These are phyloP conservation scores for Phytophthora hybrid DNA, from an alignment of 352 stramenopile species.

Conservation along the genomic window DNA sequence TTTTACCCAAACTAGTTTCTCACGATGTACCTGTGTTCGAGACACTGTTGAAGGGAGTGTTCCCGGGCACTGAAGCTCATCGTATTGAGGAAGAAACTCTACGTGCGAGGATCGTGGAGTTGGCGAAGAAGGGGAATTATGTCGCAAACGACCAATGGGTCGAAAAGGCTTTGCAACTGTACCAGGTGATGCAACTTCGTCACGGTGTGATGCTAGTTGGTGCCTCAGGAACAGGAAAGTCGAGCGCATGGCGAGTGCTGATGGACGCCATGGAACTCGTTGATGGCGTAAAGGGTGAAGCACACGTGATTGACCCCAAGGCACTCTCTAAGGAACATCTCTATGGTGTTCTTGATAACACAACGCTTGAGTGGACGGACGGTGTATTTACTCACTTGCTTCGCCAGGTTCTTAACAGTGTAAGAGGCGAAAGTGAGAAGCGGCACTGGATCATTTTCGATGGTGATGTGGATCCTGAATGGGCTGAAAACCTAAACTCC, in stretches of 20 bases:
- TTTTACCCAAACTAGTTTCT: slow-evolving; percentile 99
- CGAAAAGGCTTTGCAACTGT: slow-evolving; percentile 99
- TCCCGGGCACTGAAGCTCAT: slow-evolving; percentile 92
- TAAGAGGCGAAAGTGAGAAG: slow-evolving; percentile 96
- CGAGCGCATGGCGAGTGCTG: slow-evolving; percentile 94
- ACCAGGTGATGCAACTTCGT: slow-evolving; percentile 97
- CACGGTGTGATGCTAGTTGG: slow-evolving; percentile 99
- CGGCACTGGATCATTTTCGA: slow-evolving; percentile 99
- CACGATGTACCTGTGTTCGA: slow-evolving; percentile 98
- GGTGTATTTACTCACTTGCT: slow-evolving; percentile 99
- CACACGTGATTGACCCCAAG: slow-evolving; percentile 99
- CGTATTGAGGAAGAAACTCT: slow-evolving; percentile 91
- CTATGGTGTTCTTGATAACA: slow-evolving; percentile 99
- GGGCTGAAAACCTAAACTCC: slow-evolving; percentile 99
- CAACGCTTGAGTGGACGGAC: slow-evolving; percentile 99
- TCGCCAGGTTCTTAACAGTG: slow-evolving; percentile 97
- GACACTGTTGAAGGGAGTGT: slow-evolving; percentile 97
- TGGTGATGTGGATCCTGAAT: slow-evolving; percentile 99
- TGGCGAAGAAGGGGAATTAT: slow-evolving; percentile 92
- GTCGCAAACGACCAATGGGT: slow-evolving; percentile 94
- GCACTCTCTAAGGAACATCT: slow-evolving; percentile 98
- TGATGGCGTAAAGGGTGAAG: slow-evolving; percentile 97
- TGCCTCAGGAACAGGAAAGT: slow-evolving; percentile 97
- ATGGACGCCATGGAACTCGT: slow-evolving; percentile 94
- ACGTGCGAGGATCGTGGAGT: slow-evolving; percentile 88